Conservation (phyloP, 2,329 filamentous ascomycete genomes). For the Colletotrichum sidae region DNA sequence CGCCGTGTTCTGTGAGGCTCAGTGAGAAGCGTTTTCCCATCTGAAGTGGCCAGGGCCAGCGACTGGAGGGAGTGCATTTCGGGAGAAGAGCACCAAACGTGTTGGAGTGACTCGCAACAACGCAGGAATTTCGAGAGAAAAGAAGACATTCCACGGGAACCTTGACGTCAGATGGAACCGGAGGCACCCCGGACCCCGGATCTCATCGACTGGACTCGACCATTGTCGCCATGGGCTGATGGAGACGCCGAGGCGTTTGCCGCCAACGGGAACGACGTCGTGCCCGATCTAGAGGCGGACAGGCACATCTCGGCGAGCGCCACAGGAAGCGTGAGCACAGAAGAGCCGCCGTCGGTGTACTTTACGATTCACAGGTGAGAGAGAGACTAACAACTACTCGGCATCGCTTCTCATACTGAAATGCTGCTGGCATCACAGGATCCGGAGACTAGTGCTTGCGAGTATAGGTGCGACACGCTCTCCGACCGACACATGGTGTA, state of each 20-base stretch:
- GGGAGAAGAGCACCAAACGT: constrained; percentile 1
- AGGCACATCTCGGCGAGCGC: constrained; percentile 20
- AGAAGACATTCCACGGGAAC: neutral
- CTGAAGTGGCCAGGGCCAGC: neutral
- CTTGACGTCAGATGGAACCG: constrained; percentile 30
- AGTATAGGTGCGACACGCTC: constrained; percentile 16
- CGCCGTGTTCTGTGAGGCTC: constrained; percentile 1
- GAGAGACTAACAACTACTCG: neutral
- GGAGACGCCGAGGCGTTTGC: constrained; percentile 3
- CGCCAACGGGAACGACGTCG: constrained; percentile 2
- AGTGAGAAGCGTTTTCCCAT: constrained; percentile 1
- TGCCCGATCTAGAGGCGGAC: constrained; percentile 28
- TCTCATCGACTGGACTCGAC: constrained; percentile 35
- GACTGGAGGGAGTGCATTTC: constrained; percentile 11
- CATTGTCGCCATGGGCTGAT: constrained; percentile 33
- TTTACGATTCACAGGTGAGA: constrained; percentile 34
- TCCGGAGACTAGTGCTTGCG: constrained; percentile 28
- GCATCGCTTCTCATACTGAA: neutral
- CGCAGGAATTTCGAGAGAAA: too few relatives aligned
- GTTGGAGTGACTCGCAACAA: neutral
- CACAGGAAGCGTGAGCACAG: constrained; percentile 25
- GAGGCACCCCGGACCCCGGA: constrained; percentile 27
- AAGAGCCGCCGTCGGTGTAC: constrained; percentile 24
- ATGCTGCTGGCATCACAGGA: neutral
- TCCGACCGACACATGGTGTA: neutral